phyloP scores from a whole-genome alignment of 352 stramenopile species.

The Pythium apleroticum region DNA sequence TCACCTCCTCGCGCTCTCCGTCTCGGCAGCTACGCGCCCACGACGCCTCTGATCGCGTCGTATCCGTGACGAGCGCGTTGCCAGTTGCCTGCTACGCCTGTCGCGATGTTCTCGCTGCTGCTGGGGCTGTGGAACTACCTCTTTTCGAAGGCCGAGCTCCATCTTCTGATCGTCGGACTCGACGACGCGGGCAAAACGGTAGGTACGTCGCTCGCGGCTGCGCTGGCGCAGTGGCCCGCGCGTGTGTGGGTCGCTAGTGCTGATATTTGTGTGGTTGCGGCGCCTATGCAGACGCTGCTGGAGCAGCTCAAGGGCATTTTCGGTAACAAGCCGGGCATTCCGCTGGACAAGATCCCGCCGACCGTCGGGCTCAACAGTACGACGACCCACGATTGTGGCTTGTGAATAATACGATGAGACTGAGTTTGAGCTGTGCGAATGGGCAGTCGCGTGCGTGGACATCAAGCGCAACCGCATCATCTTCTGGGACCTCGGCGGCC shows the following conservation, averaged over 20 bases:
- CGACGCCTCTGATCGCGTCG: neutral
- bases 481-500: conserved; percentile 92
- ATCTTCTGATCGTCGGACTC: conserved; percentile 91
- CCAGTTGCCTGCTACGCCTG: neutral
- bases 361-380: conserved; percentile 91
- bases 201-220: conserved; percentile 26
- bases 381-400: conserved; percentile 1
- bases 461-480: conserved; percentile 85
- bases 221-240: neutral
- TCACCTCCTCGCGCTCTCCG: neutral
- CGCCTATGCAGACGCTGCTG: conserved; percentile 65
- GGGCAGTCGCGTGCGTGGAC: conserved; percentile 73
- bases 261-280: conserved; percentile 26
- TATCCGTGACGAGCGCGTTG: neutral
- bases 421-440: neutral
- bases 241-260: neutral
- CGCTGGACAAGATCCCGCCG: conserved; percentile 90
- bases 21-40: neutral
- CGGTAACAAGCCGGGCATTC: conserved; percentile 85
- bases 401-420: too few species aligned
- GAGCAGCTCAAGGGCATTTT: conserved; percentile 92
- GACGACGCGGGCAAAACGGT: conserved; percentile 93
- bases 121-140: conserved; percentile 80
- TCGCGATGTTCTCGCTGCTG: conserved; percentile 84
- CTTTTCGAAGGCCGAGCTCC: conserved; percentile 87